Evolutionary conservation across 2,329 filamentous ascomycete genomes (phyloP).

Genomic region (Colletotrichum abscissum): DNA sequence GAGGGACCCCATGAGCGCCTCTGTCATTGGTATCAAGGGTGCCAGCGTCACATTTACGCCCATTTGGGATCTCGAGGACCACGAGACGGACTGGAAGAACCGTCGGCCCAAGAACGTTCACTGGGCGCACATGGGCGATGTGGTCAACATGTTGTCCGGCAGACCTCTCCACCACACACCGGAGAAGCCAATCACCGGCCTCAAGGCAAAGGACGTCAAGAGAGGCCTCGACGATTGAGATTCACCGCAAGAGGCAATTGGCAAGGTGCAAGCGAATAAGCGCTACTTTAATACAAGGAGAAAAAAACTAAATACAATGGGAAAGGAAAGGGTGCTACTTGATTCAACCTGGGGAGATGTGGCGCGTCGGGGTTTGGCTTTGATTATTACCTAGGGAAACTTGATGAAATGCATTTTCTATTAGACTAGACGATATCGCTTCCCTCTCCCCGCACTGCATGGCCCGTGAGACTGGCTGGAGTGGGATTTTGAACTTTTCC

Average conservation of each 20-base stretch:
- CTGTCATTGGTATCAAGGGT: constrained; percentile 93
- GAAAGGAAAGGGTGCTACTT: constrained; percentile 21
- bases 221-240: constrained; percentile 52
- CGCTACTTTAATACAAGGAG: constrained; percentile 7
- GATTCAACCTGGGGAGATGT: constrained; percentile 2
- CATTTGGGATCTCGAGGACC: constrained; percentile 83
- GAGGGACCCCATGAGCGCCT: constrained; percentile 77
- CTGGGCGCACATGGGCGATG: constrained; percentile 83
- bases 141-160: constrained; percentile 87
- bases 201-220: constrained; percentile 71
- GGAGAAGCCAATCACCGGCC: constrained; percentile 60
- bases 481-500: background rate
- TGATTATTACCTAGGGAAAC: constrained; percentile 33
- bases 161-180: constrained; percentile 67
- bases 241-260: no score
- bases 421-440: background rate
- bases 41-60: constrained; percentile 89
- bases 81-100: constrained; percentile 93
- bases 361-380: constrained; percentile 30
- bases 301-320: constrained; percentile 6
- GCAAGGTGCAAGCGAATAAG: background rate
- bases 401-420: constrained; percentile 23
- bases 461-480: background rate
- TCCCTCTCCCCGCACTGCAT: background rate
- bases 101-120: constrained; percentile 85